A percentile compares a stretch with the other conserved stretches of the same genome.
phyloP scores from a whole-genome alignment of 257 asterid species.

The Solanum virginianum region DNA sequence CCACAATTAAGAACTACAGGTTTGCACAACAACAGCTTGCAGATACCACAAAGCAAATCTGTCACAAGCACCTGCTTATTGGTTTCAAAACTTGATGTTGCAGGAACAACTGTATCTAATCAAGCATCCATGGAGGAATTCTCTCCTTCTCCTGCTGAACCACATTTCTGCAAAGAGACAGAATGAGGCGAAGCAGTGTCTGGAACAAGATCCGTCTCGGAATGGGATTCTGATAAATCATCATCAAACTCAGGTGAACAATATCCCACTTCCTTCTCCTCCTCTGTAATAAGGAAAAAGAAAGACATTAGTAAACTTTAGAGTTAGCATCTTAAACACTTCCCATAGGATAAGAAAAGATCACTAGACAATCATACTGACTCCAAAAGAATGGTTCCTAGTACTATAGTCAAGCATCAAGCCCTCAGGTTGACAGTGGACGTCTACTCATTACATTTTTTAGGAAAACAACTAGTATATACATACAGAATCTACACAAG shows the following conservation, averaged over 20 bases:
- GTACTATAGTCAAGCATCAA: neutral
- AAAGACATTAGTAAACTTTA: slow-evolving; percentile 1
- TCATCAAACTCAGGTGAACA: slow-evolving; percentile 39
- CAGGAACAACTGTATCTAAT: neutral
- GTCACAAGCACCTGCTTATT: slow-evolving; percentile 12
- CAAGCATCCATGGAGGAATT: slow-evolving; percentile 4
- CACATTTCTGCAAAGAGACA: neutral
- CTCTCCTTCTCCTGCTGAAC: neutral
- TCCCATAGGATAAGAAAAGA: neutral
- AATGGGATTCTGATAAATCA: slow-evolving; percentile 6
- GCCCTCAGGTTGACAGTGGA: neutral
- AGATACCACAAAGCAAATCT: slow-evolving; percentile 38
- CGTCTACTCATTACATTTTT: neutral
- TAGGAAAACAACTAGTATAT: neutral
- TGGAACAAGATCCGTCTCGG: slow-evolving; percentile 1
- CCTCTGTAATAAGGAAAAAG: slow-evolving; percentile 28
- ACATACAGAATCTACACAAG: neutral
- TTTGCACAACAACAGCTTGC: slow-evolving; percentile 43
- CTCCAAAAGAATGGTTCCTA: neutral
- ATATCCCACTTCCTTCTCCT: slow-evolving; percentile 24
- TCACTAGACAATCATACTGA: neutral
- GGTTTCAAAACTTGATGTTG: slow-evolving; percentile 8
- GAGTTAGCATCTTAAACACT: neutral
- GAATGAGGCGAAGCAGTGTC: slow-evolving; percentile 6
- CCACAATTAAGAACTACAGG: slow-evolving; percentile 78